phyloP scores from a whole-genome alignment of 129 eudicot species.

The Escallonia rubra region DNA sequence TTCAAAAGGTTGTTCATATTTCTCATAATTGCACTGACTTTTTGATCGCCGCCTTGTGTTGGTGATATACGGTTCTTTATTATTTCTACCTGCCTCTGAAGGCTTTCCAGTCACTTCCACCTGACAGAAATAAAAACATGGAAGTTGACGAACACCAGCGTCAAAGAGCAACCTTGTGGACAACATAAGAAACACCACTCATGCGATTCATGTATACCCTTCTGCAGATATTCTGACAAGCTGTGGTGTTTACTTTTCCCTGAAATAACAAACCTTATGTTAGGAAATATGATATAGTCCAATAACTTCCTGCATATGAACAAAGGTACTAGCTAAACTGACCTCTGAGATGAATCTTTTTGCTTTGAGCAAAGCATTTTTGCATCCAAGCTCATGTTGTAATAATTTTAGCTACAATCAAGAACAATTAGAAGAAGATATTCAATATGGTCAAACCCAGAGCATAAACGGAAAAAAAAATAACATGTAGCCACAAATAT shows the following conservation, averaged over 20 bases:
- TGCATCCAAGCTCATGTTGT: conserved; percentile 62
- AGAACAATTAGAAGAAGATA: conserved; percentile 13
- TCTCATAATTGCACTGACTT: conserved; percentile 29
- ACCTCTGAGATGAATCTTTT: conserved; percentile 48
- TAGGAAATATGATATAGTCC: not conserved
- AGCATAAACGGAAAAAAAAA: not conserved
- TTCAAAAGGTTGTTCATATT: not conserved
- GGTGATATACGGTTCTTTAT: conserved; percentile 18
- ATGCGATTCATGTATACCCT: conserved; percentile 24
- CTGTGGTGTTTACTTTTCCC: conserved; percentile 37
- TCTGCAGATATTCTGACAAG: conserved; percentile 20
- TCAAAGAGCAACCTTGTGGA: not conserved
- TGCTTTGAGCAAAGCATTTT: conserved; percentile 41
- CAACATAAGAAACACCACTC: not conserved
- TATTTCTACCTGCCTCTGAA: conserved; percentile 18
- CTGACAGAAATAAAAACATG: conserved; percentile 11
- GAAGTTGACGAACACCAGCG: not conserved
- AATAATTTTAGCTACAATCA: conserved; percentile 43
- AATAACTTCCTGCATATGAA: not conserved
- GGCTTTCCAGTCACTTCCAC: conserved; percentile 21
- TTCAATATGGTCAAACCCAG: not conserved
- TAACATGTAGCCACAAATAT: not conserved
- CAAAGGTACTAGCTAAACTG: conserved; percentile 10
- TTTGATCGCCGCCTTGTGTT: conserved; percentile 31
- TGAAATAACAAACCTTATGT: conserved; percentile 15